Percentiles rank a stretch among this genome's conserved stretches.
Evolutionary conservation across 2,329 filamentous ascomycete species (phyloP).

Genomic region (Elsinoe arachidis): DNA sequence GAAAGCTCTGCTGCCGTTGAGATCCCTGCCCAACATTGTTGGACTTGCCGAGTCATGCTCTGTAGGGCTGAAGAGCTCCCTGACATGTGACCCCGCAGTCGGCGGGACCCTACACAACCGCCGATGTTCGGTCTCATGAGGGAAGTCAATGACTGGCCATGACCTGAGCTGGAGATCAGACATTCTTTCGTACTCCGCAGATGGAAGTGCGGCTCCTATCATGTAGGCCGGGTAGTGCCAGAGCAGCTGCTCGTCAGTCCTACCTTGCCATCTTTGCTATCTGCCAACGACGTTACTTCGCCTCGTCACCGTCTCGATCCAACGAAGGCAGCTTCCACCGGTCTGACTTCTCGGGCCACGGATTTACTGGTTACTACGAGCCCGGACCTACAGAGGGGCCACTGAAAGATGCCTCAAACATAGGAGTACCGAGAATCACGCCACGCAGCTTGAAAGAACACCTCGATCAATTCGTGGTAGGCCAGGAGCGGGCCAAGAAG

Average conservation of each 20-base stretch:
- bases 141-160: neutral
- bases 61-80: slow-evolving; percentile 4
- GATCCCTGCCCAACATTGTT: slow-evolving; percentile 7
- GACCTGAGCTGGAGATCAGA: no score
- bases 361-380: slow-evolving; percentile 56
- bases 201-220: neutral
- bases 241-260: slow-evolving; percentile 26
- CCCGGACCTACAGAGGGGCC: slow-evolving; percentile 55
- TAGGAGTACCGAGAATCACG: slow-evolving; percentile 51
- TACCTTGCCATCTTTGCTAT: slow-evolving; percentile 30
- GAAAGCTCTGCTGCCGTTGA: slow-evolving; percentile 1
- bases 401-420: slow-evolving; percentile 49
- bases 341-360: slow-evolving; percentile 55
- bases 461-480: slow-evolving; percentile 92
- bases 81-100: neutral
- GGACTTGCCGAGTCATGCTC: neutral
- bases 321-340: slow-evolving; percentile 44
- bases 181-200: neutral
- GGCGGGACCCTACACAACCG: neutral
- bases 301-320: slow-evolving; percentile 15
- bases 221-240: neutral
- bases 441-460: slow-evolving; percentile 70
- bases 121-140: neutral
- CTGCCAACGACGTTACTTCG: slow-evolving; percentile 27
- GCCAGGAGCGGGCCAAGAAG: slow-evolving; percentile 90